A percentile compares a stretch with the other conserved stretches of the same genome.
Conservation (phyloP, 1,284 basidiomycete species). For the Lignosus rhinocerotis region DNA sequence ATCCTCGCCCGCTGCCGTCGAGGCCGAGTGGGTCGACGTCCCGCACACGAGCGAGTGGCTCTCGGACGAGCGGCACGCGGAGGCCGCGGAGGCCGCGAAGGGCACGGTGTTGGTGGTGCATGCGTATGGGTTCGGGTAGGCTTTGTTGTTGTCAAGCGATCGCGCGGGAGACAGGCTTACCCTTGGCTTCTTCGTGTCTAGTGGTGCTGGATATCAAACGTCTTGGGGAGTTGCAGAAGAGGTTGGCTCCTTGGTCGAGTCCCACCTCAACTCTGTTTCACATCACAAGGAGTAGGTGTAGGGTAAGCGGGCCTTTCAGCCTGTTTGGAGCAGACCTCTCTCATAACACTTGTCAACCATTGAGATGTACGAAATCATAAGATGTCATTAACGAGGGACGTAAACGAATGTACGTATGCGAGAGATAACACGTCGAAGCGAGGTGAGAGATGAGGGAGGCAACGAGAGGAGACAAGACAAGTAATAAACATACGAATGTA, state of each 20-base stretch:
- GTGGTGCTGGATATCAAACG: conserved; percentile 71
- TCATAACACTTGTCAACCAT: no score
- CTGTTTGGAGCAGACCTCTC: no score
- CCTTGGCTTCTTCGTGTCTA: conserved; percentile 40
- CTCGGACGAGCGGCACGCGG: conserved; percentile 18
- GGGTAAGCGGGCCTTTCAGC: no score
- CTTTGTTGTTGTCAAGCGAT: conserved; percentile 14
- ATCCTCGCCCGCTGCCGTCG: conserved; percentile 56
- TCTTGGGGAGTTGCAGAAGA: conserved; percentile 71
- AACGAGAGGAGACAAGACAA: neutral
- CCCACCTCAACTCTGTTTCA: conserved; percentile 1
- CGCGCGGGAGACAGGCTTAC: neutral
- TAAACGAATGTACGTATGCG: conserved; percentile 5
- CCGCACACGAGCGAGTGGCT: conserved; percentile 38
- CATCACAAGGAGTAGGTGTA: neutral
- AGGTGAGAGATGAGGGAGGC: neutral
- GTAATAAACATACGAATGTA: conserved; percentile 25
- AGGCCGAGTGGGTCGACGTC: conserved; percentile 51
- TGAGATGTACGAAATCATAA: neutral
- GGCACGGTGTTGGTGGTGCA: conserved; percentile 57
- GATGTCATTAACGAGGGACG: neutral
- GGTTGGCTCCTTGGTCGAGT: conserved; percentile 29
- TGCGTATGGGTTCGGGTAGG: conserved; percentile 61
- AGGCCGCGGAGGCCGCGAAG: conserved; percentile 40
- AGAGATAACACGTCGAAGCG: conserved; percentile 16